These are phyloP conservation scores for Thinopyrum elongatum DNA, from an alignment of 176 grass and related monocot species.

Conservation along the genomic window DNA sequence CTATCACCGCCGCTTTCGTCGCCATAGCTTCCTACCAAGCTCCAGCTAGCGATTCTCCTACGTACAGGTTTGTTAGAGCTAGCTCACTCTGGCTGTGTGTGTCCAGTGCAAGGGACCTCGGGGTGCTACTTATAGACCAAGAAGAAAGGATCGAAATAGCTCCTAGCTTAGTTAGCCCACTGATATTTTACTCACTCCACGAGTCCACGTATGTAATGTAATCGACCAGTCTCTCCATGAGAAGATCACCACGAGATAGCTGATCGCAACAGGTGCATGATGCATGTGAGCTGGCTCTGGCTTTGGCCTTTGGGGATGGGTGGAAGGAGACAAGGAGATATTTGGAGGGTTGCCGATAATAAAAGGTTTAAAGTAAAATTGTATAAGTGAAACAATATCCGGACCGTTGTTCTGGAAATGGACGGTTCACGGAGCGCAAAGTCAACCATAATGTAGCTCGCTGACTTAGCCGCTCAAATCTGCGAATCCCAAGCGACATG, in stretches of 20 bases:
- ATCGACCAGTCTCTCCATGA: not conserved
- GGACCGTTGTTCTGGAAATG: not conserved
- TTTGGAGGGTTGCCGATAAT: not conserved
- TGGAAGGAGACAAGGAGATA: not conserved
- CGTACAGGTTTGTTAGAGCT: not conserved
- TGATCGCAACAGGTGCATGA: not conserved
- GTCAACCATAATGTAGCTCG: not conserved
- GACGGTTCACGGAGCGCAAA: not conserved
- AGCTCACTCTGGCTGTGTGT: not conserved
- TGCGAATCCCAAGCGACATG: not conserved
- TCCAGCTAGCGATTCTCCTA: not conserved
- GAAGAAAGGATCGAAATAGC: not conserved
- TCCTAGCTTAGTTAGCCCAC: not conserved
- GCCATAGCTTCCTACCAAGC: slow-evolving; percentile 1
- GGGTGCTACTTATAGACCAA: slow-evolving; percentile 29
- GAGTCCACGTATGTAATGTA: no score
- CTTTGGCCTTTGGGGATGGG: not conserved
- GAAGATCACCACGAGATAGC: not conserved
- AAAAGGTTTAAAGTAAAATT: no score
- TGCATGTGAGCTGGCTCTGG: not conserved
- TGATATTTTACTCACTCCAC: not conserved
- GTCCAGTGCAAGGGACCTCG: not conserved
- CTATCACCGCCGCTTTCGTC: not conserved
- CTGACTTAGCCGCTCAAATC: not conserved
- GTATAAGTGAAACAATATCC: not conserved